Base-by-base conservation (phyloP, 2,329 filamentous ascomycete genomes). In the Nothophoma quercina region DNA sequence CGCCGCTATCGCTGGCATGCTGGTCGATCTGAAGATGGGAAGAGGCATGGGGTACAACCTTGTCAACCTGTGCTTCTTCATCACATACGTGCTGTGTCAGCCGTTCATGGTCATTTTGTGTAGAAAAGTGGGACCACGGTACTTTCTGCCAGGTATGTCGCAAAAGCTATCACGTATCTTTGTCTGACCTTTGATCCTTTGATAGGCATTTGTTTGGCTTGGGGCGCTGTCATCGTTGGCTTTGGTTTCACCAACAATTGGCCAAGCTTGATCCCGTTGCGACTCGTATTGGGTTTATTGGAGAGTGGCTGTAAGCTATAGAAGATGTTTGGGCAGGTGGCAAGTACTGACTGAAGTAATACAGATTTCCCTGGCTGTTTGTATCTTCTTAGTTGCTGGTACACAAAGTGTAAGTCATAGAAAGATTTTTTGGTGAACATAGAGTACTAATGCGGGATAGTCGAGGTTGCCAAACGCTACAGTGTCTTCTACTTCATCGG, bases 41-140 rank as follows among this genome's bases (percentile, higher is more conserved):
- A 45, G 51, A 13, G 64, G 63, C 1, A 44, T 49, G 28, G 55
- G 55, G 0, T 68, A 66, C 44, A 65, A 62, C 15, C 50, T 68
- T 3, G 60, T 68, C 48, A 66, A 64, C 19, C 46, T 66, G 25
- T 62, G 60, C 45, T 68, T 68, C 49, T 68, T 68, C 42, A 66
- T 65, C 42, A 65, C 64, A 7, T 66, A 68, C 25, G 59, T 66
- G 25, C 53, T 65, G 13, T 60, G 51, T 29, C 60, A 66, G 50
- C 63, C 65, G 1, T 59, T 64, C 41, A 60, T 62, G 57, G 62
- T 63, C 15, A 45, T 66, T 18, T 7, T 63, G 2, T 62, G 58
- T 34, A 44, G 65, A 2, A 62, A 62, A 22, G 43, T 65, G 13
- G 63, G 63, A 0, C 63, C 65, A 3, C 46, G 62, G 34, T 62